Conservation (phyloP, 495 filamentous ascomycete genomes). For the Diplogelasinospora grovesii region DNA sequence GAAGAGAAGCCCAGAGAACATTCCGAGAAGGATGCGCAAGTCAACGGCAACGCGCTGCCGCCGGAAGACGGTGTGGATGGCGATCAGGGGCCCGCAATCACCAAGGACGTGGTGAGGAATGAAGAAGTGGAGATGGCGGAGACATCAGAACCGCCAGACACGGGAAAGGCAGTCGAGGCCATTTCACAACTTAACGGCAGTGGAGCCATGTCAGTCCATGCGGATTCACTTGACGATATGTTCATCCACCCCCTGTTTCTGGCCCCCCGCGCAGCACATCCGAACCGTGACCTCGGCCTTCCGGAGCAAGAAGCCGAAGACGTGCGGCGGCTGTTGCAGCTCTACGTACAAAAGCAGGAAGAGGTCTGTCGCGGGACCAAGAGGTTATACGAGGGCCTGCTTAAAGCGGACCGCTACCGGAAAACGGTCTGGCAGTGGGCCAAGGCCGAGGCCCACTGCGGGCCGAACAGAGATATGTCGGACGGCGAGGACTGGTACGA, state of each 20-base stretch:
- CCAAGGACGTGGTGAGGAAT: slow-evolving; percentile 27
- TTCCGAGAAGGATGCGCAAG: no score
- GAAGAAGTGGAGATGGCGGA: slow-evolving; percentile 46
- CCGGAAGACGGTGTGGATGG: slow-evolving; percentile 1
- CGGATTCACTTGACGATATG: slow-evolving; percentile 36
- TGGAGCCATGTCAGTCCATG: background rate
- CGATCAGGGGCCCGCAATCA: background rate
- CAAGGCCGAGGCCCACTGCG: slow-evolving; percentile 84
- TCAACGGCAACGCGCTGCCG: slow-evolving; percentile 7
- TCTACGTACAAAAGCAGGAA: slow-evolving; percentile 92
- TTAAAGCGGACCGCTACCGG: slow-evolving; percentile 71
- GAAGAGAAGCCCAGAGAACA: no score
- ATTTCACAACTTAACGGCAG: background rate
- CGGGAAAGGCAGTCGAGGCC: background rate
- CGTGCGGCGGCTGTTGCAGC: slow-evolving; percentile 70
- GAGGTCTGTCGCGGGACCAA: slow-evolving; percentile 80
- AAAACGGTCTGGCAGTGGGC: slow-evolving; percentile 73
- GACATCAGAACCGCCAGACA: slow-evolving; percentile 9
- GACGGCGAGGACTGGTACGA: slow-evolving; percentile 98
- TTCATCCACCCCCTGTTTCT: slow-evolving; percentile 80
- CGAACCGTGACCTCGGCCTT: slow-evolving; percentile 74
- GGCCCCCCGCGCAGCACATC: slow-evolving; percentile 59
- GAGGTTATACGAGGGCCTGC: slow-evolving; percentile 65
- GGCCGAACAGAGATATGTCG: slow-evolving; percentile 61
- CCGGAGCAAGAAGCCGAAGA: slow-evolving; percentile 81